Conservation (phyloP, 2,329 filamentous ascomycete genomes). For the Metarhizium rileyi region DNA sequence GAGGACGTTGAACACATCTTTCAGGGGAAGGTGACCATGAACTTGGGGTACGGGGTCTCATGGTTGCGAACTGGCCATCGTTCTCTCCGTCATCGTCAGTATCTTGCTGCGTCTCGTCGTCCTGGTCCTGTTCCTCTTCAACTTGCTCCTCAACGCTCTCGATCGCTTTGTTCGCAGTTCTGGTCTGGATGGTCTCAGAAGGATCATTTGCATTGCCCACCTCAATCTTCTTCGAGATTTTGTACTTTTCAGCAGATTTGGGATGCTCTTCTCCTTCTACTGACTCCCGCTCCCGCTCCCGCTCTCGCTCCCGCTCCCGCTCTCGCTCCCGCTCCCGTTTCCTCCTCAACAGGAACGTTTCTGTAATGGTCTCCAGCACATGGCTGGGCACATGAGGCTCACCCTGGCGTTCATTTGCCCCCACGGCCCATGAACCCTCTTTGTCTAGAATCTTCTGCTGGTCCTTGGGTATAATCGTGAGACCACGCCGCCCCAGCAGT, state of each 20-base stretch:
- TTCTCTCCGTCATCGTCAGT: background rate
- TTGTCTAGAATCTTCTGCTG: slow-evolving; percentile 28
- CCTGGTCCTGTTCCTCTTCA: background rate
- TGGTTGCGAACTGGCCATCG: slow-evolving; percentile 7
- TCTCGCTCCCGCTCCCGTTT: background rate
- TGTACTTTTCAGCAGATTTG: background rate
- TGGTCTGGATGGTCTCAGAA: background rate
- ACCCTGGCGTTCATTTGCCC: slow-evolving; percentile 15
- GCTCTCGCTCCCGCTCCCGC: too few relatives aligned
- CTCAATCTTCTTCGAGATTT: too few relatives aligned
- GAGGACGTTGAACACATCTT: background rate
- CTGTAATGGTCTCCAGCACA: slow-evolving; percentile 23
- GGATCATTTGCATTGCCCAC: background rate
- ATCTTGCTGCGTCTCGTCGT: background rate
- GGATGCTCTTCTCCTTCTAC: too few relatives aligned
- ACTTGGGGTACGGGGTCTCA: background rate
- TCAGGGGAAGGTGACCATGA: background rate
- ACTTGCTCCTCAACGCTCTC: background rate
- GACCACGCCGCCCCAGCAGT: slow-evolving; percentile 17
- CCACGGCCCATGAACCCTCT: slow-evolving; percentile 26
- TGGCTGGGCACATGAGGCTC: slow-evolving; percentile 24
- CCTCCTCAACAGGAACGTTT: slow-evolving; percentile 10
- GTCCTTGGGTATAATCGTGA: slow-evolving; percentile 26
- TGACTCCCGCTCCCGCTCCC: too few relatives aligned
- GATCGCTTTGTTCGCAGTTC: background rate